These are phyloP conservation scores for Talaromyces wortmannii DNA, from an alignment of 495 filamentous ascomycete genomes.

Conservation along the genomic window DNA sequence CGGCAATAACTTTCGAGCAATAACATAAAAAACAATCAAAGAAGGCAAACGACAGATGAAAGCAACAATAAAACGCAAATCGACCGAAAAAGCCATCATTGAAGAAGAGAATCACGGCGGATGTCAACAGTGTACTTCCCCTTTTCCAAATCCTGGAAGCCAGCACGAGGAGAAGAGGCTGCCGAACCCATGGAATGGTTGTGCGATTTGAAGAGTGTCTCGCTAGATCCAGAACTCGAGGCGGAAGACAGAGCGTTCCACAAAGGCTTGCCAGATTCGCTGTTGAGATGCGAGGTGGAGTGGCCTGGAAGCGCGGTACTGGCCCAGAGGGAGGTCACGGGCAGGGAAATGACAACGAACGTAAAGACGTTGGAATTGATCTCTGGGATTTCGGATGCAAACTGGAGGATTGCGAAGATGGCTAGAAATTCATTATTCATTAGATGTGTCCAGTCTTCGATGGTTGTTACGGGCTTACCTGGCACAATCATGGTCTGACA, in stretches of 20 bases:
- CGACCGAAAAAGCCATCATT: too few relatives aligned
- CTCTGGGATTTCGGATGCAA: slow-evolving; percentile 50
- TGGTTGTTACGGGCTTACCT: slow-evolving; percentile 40
- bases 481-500: slow-evolving; percentile 75
- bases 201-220: too few relatives aligned
- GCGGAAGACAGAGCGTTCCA: background rate
- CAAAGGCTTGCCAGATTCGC: background rate
- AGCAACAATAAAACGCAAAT: too few relatives aligned
- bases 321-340: slow-evolving; percentile 77
- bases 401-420: slow-evolving; percentile 64
- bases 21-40: too few relatives aligned
- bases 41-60: too few relatives aligned
- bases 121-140: too few relatives aligned
- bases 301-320: slow-evolving; percentile 27
- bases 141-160: too few relatives aligned
- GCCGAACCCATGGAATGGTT: too few relatives aligned
- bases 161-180: too few relatives aligned
- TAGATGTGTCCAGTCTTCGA: slow-evolving; percentile 5
- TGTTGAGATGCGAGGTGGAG: background rate
- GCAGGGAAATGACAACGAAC: slow-evolving; percentile 65
- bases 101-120: too few relatives aligned
- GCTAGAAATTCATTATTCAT: slow-evolving; percentile 32
- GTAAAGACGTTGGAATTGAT: slow-evolving; percentile 56
- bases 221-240: too few relatives aligned
- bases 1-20: too few relatives aligned